These are phyloP conservation scores for Suaeda aralocaspica DNA, from an alignment of 148 eudicot genomes.

Conservation along the genomic window DNA sequence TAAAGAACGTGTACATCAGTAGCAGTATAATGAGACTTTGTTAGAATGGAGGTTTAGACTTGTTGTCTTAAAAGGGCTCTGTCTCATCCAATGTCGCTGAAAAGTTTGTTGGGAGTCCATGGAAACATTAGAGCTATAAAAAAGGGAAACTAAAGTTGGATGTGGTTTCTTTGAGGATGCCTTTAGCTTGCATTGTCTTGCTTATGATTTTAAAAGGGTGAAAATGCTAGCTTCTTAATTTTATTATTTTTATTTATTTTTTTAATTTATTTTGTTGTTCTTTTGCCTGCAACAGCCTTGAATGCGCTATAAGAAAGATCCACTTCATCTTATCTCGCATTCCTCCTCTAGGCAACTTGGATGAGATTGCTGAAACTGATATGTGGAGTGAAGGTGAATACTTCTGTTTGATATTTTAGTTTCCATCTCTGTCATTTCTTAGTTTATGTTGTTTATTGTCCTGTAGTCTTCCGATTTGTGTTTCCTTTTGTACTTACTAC, in stretches of 20 bases:
- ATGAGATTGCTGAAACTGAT: constrained; percentile 40
- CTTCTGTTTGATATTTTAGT: constrained; percentile 2
- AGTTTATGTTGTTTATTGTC: not conserved
- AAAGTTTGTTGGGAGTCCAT: not conserved
- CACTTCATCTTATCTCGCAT: constrained; percentile 53
- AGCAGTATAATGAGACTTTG: not conserved
- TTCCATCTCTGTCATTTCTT: constrained; percentile 4
- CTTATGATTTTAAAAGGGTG: not conserved
- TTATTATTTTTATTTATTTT: no score
- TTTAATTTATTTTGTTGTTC: constrained; percentile 16
- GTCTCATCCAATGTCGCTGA: not conserved
- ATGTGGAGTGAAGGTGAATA: constrained; percentile 71
- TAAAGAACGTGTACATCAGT: no score
- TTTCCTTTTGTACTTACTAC: not conserved
- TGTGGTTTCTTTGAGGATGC: not conserved
- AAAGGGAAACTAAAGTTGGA: not conserved
- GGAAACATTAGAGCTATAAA: not conserved
- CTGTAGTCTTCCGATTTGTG: not conserved
- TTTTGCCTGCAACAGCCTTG: constrained; percentile 46
- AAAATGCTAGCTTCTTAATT: constrained; percentile 1
- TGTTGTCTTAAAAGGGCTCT: not conserved
- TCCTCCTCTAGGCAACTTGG: constrained; percentile 48
- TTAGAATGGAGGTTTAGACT: not conserved
- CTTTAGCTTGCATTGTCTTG: constrained; percentile 3
- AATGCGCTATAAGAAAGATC: constrained; percentile 51